Conservation (phyloP, 352 stramenopile species). For the Pythium dissimile region DNA sequence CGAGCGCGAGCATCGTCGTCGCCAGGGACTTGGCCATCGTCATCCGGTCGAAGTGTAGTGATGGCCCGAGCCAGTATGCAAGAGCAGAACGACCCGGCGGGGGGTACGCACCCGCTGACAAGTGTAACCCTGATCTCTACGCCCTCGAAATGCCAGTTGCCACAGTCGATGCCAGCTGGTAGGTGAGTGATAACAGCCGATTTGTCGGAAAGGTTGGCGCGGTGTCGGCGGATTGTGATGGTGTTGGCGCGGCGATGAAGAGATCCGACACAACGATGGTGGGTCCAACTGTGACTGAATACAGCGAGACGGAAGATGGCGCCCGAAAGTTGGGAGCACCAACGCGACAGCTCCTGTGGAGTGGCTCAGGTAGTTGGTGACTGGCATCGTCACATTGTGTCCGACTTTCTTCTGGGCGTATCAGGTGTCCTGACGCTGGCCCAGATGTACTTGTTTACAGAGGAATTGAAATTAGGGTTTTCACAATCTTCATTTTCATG, state of each 20-base stretch:
- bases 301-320: no score
- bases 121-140: background rate
- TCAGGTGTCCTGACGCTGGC: background rate
- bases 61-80: background rate
- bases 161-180: background rate
- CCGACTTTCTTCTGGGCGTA: background rate
- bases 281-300: no score
- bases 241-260: background rate
- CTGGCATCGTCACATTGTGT: background rate
- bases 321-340: no score
- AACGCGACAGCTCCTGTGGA: no score
- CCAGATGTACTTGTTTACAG: no score
- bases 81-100: background rate
- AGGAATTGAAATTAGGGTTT: no score
- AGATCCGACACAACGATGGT: no score
- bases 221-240: background rate
- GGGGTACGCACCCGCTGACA: background rate
- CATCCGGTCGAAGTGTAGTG: background rate
- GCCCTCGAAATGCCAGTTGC: background rate
- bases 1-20: constrained; percentile 2
- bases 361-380: no score
- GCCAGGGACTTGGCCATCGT: background rate
- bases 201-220: background rate
- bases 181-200: background rate
- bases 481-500: no score